These are phyloP conservation scores for Fusarium armeniacum DNA, from an alignment of 2,329 filamentous ascomycete genomes.

Conservation along the genomic window DNA sequence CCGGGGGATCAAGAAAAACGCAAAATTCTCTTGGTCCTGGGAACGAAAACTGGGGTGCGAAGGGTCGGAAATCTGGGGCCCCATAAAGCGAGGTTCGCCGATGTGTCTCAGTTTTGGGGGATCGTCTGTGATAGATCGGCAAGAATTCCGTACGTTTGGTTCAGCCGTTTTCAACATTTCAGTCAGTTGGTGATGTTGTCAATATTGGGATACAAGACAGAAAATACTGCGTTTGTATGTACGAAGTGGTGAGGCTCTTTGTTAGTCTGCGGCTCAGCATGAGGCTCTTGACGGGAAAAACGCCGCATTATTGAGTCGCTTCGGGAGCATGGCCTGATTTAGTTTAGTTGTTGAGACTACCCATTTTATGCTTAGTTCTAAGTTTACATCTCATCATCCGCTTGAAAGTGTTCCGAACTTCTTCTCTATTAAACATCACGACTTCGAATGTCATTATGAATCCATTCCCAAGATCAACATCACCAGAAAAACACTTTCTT, in stretches of 20 bases:
- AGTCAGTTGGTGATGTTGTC: not conserved
- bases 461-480: not conserved
- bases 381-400: not conserved
- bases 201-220: not conserved
- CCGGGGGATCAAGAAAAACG: not conserved
- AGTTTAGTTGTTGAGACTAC: constrained; percentile 5
- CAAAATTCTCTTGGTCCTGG: not conserved
- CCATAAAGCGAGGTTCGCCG: constrained; percentile 10
- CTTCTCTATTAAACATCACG: not conserved
- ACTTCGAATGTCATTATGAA: not conserved
- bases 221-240: not conserved
- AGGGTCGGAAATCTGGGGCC: constrained; percentile 10
- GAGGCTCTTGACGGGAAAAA: constrained; percentile 9
- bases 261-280: constrained; percentile 7
- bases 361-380: constrained; percentile 4
- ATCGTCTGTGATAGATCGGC: not conserved
- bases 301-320: not conserved
- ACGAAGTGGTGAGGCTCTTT: constrained; percentile 2
- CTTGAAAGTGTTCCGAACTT: not conserved
- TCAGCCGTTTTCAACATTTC: not conserved
- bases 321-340: constrained; percentile 6
- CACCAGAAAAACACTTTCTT: not conserved
- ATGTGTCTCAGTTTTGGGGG: not conserved
- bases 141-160: not conserved
- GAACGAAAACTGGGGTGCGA: constrained; percentile 10